phyloP scores from a whole-genome alignment of 2,329 filamentous ascomycete species.

The Fusarium sterilihyphosum region DNA sequence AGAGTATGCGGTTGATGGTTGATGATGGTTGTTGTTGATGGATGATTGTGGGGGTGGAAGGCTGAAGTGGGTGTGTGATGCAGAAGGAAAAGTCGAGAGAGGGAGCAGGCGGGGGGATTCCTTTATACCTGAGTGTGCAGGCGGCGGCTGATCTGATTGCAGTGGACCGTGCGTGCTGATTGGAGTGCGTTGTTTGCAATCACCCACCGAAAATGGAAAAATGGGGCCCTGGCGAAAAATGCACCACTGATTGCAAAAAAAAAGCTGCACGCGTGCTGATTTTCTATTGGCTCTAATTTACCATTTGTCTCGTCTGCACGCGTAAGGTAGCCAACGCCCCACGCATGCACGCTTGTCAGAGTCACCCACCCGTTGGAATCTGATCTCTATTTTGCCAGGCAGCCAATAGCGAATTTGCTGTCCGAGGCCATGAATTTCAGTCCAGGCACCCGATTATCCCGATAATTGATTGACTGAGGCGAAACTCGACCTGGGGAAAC shows the following conservation, averaged over 20 bases:
- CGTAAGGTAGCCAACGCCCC: not conserved
- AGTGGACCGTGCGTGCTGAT: slow-evolving; percentile 40
- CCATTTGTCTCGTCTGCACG: not conserved
- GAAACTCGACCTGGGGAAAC: slow-evolving; percentile 18
- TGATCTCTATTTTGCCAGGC: slow-evolving; percentile 18
- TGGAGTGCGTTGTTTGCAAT: slow-evolving; percentile 35
- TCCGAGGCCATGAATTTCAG: not conserved
- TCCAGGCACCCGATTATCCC: slow-evolving; percentile 19
- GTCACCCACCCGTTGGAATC: not conserved
- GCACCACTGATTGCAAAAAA: slow-evolving; percentile 31
- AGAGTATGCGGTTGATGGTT: slow-evolving; percentile 37
- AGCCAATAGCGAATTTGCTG: slow-evolving; percentile 30
- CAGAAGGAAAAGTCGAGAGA: slow-evolving; percentile 52
- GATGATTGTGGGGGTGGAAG: slow-evolving; percentile 45
- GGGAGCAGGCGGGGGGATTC: slow-evolving; percentile 55
- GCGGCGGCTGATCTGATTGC: slow-evolving; percentile 52
- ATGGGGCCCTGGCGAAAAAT: slow-evolving; percentile 29
- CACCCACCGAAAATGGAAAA: slow-evolving; percentile 40
- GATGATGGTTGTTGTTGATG: slow-evolving; percentile 43
- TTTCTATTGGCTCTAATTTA: slow-evolving; percentile 41
- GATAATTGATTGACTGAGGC: not conserved
- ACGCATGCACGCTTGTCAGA: slow-evolving; percentile 1
- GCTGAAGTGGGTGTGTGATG: slow-evolving; percentile 54
- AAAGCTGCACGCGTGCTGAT: slow-evolving; percentile 34
- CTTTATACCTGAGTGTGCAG: slow-evolving; percentile 53